phyloP scores from a whole-genome alignment of 1,284 basidiomycete genomes.

The Tranzscheliella williamsii region DNA sequence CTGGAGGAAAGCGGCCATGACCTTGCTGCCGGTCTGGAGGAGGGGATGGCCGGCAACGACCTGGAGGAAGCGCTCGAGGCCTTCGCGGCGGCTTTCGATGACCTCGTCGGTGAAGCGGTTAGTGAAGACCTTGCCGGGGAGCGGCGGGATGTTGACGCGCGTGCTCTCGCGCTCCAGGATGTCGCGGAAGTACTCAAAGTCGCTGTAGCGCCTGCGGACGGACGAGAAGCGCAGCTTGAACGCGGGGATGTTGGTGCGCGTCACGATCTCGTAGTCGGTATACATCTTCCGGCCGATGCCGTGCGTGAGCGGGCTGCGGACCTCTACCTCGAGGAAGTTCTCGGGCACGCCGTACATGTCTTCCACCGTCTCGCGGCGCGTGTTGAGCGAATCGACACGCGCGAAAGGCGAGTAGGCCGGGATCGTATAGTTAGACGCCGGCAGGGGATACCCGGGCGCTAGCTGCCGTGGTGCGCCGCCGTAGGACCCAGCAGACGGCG shows the following conservation, averaged over 20 bases:
- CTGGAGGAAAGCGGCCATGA: constrained; percentile 92
- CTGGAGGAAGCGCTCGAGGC: constrained; percentile 90
- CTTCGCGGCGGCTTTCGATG: constrained; percentile 87
- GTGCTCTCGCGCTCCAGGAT: constrained; percentile 95
- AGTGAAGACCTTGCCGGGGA: constrained; percentile 79
- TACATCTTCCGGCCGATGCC: constrained; percentile 84
- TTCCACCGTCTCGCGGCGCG: constrained; percentile 66
- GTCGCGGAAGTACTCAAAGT: constrained; percentile 98
- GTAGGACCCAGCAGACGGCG: not conserved
- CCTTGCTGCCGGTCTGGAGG: constrained; percentile 96
- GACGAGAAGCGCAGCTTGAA: constrained; percentile 95
- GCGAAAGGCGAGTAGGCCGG: constrained; percentile 58
- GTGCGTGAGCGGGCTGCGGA: constrained; percentile 93
- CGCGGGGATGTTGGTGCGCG: constrained; percentile 97
- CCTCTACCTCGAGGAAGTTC: constrained; percentile 97
- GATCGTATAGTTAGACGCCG: constrained; percentile 38
- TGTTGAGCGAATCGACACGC: constrained; percentile 50
- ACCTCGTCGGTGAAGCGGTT: constrained; percentile 92
- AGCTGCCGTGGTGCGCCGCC: constrained; percentile 19
- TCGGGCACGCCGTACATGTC: constrained; percentile 91
- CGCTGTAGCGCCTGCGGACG: constrained; percentile 91
- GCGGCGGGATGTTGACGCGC: constrained; percentile 92
- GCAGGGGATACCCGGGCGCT: constrained; percentile 41
- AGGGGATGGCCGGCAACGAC: constrained; percentile 96
- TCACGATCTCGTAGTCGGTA: constrained; percentile 98